Percentiles rank a stretch among this genome's conserved stretches.
phyloP scores from a whole-genome alignment of 805 yeast species.

The Kurtzmaniella cleridarum region DNA sequence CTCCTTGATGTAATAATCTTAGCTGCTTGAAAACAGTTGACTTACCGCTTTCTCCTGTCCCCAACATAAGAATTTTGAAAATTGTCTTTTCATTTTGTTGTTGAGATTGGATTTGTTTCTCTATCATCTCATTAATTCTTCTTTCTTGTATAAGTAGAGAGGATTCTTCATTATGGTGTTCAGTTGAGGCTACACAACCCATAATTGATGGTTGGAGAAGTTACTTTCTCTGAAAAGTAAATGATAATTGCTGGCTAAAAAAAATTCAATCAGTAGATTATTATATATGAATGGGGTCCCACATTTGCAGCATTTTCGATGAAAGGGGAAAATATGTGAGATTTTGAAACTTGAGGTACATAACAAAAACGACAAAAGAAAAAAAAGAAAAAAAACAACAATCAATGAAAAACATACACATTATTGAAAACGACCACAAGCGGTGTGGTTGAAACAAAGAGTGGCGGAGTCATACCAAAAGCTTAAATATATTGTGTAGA shows the following conservation, averaged over 20 bases:
- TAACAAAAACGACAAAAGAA: not conserved
- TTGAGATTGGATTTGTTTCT: conserved; percentile 49
- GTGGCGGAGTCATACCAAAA: too few species aligned
- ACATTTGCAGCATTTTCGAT: not conserved
- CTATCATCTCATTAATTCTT: conserved; percentile 57
- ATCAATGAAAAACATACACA: too few species aligned
- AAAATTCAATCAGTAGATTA: not conserved
- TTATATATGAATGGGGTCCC: not conserved
- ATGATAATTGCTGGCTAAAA: too few species aligned
- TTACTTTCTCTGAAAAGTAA: too few species aligned
- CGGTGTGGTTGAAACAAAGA: too few species aligned
- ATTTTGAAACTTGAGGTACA: too few species aligned
- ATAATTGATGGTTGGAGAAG: conserved; percentile 22
- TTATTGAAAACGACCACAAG: too few species aligned
- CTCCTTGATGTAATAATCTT: conserved; percentile 78
- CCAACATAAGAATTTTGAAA: conserved; percentile 70
- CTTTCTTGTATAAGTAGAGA: conserved; percentile 54
- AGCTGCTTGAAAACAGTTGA: conserved; percentile 89
- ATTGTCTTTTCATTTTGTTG: conserved; percentile 52
- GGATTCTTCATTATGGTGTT: conserved; percentile 27
- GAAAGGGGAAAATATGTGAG: too few species aligned
- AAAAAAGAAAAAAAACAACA: too few species aligned
- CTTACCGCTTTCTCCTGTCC: conserved; percentile 94
- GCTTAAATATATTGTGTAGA: too few species aligned
- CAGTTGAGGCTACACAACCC: conserved; percentile 60